A percentile compares a stretch with the other conserved stretches of the same genome.
Conservation (phyloP, 148 eudicot species). For the Euryodendron excelsum region DNA sequence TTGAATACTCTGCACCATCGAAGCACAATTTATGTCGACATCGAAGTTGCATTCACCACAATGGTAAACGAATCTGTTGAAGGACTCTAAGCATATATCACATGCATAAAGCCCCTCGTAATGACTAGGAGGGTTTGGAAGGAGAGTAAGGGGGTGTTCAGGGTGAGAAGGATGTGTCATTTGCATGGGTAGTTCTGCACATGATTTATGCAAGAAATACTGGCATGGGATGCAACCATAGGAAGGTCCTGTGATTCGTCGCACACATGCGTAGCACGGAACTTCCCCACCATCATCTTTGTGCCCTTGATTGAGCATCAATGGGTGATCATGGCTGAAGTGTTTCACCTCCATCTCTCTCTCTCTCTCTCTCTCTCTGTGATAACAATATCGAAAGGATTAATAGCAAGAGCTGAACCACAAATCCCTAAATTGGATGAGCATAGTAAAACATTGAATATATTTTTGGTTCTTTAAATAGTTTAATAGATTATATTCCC, state of each 20-base stretch:
- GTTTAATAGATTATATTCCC: too few species aligned
- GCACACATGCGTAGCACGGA: background rate
- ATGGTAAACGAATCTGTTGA: background rate
- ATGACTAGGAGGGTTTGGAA: background rate
- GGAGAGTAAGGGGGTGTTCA: background rate
- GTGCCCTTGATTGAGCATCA: background rate
- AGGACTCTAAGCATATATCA: background rate
- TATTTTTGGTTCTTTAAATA: too few species aligned
- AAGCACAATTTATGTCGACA: background rate
- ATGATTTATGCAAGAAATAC: background rate
- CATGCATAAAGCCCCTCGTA: background rate
- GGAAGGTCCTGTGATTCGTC: background rate
- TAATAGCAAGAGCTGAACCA: too few species aligned
- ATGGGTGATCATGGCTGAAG: background rate
- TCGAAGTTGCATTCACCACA: background rate
- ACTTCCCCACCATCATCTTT: background rate
- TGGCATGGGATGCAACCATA: background rate
- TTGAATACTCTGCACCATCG: background rate
- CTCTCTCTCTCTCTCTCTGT: too few species aligned
- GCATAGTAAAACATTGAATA: too few species aligned
- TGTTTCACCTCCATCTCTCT: background rate
- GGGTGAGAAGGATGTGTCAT: background rate
- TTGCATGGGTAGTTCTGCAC: background rate
- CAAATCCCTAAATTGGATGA: too few species aligned
- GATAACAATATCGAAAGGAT: too few species aligned